phyloP scores from a whole-genome alignment of 2,329 filamentous ascomycete genomes.

The Leptographium galeiforme region DNA sequence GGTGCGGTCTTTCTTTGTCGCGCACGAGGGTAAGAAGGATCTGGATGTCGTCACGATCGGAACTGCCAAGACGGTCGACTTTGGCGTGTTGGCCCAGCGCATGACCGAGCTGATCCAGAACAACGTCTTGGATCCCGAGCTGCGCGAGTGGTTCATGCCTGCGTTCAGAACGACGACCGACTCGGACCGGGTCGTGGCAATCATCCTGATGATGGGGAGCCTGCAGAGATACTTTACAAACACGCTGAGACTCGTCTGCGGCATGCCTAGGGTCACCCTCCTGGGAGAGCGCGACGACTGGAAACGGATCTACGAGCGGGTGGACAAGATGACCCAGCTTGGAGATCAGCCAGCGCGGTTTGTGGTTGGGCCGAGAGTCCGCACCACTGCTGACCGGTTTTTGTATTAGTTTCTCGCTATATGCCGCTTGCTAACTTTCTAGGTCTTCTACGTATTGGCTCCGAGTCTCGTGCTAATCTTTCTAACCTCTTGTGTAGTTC shows the following conservation, averaged over 20 bases:
- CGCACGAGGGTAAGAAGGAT: background rate
- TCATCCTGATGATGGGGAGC: constrained; percentile 36
- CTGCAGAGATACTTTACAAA: constrained; percentile 36
- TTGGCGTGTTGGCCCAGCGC: constrained; percentile 17
- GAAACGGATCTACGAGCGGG: constrained; percentile 13
- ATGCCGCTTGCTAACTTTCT: too few species aligned
- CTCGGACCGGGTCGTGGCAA: constrained; percentile 26
- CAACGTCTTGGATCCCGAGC: constrained; percentile 24
- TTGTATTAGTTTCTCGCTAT: too few species aligned
- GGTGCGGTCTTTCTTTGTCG: background rate
- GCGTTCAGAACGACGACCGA: constrained; percentile 35
- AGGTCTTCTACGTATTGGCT: too few species aligned
- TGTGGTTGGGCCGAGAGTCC: constrained; percentile 1
- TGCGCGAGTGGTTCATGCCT: constrained; percentile 36
- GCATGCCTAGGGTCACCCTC: constrained; percentile 38
- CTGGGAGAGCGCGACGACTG: constrained; percentile 31
- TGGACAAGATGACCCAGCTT: constrained; percentile 5
- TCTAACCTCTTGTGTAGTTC: too few species aligned
- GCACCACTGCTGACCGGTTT: too few species aligned
- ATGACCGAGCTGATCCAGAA: constrained; percentile 26
- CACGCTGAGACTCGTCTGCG: constrained; percentile 21
- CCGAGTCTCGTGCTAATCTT: too few species aligned
- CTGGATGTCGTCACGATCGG: constrained; percentile 5
- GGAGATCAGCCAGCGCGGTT: constrained; percentile 8
- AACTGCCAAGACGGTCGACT: constrained; percentile 10